A percentile compares a stretch with the other conserved stretches of the same genome.
Conservation (phyloP, 768 basidiomycete genomes). For the Russula dissimulans region DNA sequence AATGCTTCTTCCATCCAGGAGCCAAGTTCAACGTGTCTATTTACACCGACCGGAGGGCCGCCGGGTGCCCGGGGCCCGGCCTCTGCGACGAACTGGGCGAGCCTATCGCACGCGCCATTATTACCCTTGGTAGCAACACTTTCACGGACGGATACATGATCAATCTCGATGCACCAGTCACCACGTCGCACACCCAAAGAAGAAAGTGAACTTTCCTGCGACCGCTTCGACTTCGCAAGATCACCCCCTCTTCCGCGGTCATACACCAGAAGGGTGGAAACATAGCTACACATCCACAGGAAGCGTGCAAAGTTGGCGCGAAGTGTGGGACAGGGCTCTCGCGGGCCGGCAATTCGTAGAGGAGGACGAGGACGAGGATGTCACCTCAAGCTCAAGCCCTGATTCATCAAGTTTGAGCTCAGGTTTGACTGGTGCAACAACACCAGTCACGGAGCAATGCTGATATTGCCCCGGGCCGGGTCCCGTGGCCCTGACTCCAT, state of each 20-base stretch:
- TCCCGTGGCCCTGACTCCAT: too few species aligned
- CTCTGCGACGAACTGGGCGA: conserved; percentile 11
- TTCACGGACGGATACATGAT: conserved; percentile 16
- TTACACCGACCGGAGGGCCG: conserved; percentile 10
- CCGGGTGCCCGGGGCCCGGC: conserved; percentile 8
- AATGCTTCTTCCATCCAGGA: conserved; percentile 13
- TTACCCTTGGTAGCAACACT: conserved; percentile 14
- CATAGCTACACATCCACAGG: neutral
- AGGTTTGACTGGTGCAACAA: too few species aligned
- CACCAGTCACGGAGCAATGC: too few species aligned
- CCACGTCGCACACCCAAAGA: conserved; percentile 6
- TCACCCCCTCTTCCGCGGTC: conserved; percentile 16
- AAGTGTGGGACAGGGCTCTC: conserved; percentile 12
- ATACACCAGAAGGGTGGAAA: neutral
- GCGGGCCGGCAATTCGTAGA: neutral
- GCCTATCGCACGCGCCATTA: conserved; percentile 15
- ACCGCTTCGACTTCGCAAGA: conserved; percentile 2
- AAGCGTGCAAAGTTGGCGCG: neutral
- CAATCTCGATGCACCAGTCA: conserved; percentile 5
- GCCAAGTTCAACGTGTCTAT: conserved; percentile 11
- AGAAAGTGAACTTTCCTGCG: neutral
- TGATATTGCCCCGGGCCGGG: too few species aligned
- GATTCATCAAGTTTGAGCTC: too few species aligned
- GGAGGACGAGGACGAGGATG: too few species aligned
- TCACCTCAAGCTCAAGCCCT: too few species aligned